Percentiles rank a stretch among this genome's conserved stretches.
phyloP scores from a whole-genome alignment of 2,329 filamentous ascomycete species.

The Fusarium sp. region DNA sequence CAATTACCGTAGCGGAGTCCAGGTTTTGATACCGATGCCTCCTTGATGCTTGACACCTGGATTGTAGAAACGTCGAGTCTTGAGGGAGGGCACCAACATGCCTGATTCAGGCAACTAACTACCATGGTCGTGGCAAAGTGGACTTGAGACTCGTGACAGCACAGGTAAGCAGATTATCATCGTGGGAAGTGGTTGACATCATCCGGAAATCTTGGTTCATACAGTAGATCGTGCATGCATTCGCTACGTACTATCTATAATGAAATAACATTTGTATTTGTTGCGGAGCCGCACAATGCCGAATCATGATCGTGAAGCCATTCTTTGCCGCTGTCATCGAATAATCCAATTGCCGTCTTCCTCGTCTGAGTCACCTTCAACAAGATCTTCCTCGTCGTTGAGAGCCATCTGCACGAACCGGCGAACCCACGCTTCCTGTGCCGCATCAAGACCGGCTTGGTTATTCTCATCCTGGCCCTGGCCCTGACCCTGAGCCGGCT shows the following conservation, averaged over 20 bases:
- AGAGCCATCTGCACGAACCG: conserved; percentile 66
- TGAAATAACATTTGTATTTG: conserved; percentile 6
- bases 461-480: conserved; percentile 41
- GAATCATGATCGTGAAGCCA: background rate
- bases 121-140: conserved; percentile 17
- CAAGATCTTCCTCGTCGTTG: conserved; percentile 63
- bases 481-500: conserved; percentile 30
- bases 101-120: conserved; percentile 2
- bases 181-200: conserved; percentile 16
- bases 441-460: conserved; percentile 55
- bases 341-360: conserved; percentile 47
- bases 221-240: conserved; percentile 30
- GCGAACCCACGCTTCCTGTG: conserved; percentile 64
- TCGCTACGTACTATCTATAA: conserved; percentile 26
- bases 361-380: conserved; percentile 56
- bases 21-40: conserved; percentile 20
- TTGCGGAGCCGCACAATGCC: conserved; percentile 14
- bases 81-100: conserved; percentile 22
- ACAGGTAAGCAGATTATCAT: conserved; percentile 4
- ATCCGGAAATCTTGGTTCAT: conserved; percentile 15
- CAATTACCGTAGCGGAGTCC: conserved; percentile 8
- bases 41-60: background rate
- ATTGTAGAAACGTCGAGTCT: background rate
- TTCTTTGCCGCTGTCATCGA: conserved; percentile 28
- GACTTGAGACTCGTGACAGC: conserved; percentile 6